phyloP scores from a whole-genome alignment of 2,329 filamentous ascomycete species.

The Penicillium vulpinum region DNA sequence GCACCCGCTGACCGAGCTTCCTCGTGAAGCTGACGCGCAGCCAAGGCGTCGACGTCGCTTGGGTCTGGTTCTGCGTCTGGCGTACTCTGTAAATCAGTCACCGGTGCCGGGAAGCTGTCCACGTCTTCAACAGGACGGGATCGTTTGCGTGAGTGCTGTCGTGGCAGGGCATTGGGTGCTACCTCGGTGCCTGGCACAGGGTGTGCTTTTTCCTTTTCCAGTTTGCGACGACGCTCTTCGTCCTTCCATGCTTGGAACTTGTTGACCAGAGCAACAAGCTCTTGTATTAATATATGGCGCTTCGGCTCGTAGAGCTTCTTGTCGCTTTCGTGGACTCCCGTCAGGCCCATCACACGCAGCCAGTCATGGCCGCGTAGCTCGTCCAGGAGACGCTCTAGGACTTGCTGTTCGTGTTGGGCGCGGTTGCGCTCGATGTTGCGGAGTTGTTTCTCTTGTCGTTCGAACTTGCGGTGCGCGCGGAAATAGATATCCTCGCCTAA shows the following conservation, averaged over 20 bases:
- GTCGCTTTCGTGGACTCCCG: conserved; percentile 76
- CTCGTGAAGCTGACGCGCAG: conserved; percentile 72
- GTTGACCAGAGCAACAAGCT: conserved; percentile 76
- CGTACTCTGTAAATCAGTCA: conserved; percentile 35
- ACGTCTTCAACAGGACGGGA: conserved; percentile 45
- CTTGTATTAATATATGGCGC: conserved; percentile 77
- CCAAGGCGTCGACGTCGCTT: conserved; percentile 68
- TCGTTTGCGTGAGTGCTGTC: conserved; percentile 14
- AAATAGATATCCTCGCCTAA: conserved; percentile 58
- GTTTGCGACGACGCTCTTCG: conserved; percentile 80
- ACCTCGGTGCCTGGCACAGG: conserved; percentile 10
- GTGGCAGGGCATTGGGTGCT: not conserved
- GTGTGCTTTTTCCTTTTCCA: conserved; percentile 65
- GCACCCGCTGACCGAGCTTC: conserved; percentile 63
- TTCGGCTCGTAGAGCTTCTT: conserved; percentile 86
- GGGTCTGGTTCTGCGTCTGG: conserved; percentile 33
- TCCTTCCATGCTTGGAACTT: conserved; percentile 88
- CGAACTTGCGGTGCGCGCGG: conserved; percentile 60
- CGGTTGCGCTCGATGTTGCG: conserved; percentile 67
- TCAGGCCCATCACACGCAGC: conserved; percentile 88
- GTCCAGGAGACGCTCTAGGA: conserved; percentile 67
- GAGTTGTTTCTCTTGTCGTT: conserved; percentile 66
- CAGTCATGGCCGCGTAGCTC: conserved; percentile 89
- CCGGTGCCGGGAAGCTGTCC: conserved; percentile 43
- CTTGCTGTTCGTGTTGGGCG: conserved; percentile 64